Evolutionary conservation across 768 basidiomycete genomes (phyloP).

Genomic region (Holtermanniella nyarrowii): DNA sequence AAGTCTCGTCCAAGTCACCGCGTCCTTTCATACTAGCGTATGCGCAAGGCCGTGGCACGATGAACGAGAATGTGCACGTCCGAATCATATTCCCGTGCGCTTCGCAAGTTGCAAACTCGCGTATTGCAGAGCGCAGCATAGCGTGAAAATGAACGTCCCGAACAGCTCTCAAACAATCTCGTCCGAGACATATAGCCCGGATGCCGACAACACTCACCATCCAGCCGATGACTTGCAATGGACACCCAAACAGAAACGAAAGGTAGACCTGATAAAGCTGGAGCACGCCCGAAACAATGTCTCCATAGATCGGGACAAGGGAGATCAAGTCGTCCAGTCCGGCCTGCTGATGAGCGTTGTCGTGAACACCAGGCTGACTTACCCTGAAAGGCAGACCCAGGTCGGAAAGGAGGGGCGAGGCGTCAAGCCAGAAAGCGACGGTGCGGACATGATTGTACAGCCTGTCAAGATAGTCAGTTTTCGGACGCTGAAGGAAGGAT

Average conservation of each 20-base stretch:
- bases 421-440: slow-evolving; percentile 40
- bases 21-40: too few relatives aligned
- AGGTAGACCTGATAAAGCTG: slow-evolving; percentile 40
- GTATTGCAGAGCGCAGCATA: too few relatives aligned
- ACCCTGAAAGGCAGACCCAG: slow-evolving; percentile 40
- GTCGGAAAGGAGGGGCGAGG: slow-evolving; percentile 36
- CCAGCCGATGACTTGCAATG: slow-evolving; percentile 18
- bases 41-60: too few relatives aligned
- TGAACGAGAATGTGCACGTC: too few relatives aligned
- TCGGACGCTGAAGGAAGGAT: not conserved
- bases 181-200: not conserved
- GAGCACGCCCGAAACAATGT: slow-evolving; percentile 32
- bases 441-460: slow-evolving; percentile 40
- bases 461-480: slow-evolving; percentile 11
- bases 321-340: slow-evolving; percentile 39
- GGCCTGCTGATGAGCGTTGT: slow-evolving; percentile 14
- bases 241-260: slow-evolving; percentile 34
- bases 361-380: slow-evolving; percentile 4
- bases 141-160: too few relatives aligned
- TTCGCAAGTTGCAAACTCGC: too few relatives aligned
- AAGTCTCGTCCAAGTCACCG: too few relatives aligned
- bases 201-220: too few relatives aligned
- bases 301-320: slow-evolving; percentile 38
- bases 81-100: too few relatives aligned
- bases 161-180: too few relatives aligned